phyloP scores from a whole-genome alignment of 192 early-diverging fungal species.

The Coemansia sp. region DNA sequence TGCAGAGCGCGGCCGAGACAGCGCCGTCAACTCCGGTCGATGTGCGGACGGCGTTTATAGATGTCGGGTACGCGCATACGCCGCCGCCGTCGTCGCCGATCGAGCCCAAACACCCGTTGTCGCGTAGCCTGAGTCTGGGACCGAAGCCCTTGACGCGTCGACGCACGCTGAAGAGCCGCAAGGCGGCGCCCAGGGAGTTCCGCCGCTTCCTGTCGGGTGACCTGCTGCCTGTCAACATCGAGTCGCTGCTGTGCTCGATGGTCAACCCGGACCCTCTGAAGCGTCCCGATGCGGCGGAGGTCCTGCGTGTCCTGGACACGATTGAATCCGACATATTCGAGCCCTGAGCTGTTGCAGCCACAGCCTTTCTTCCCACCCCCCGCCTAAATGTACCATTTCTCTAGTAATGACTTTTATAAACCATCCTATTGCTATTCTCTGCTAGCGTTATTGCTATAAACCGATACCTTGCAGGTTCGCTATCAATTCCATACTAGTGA shows the following conservation, averaged over 20 bases:
- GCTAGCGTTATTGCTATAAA: no score
- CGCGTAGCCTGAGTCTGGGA: conserved; percentile 25
- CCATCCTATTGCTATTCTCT: no score
- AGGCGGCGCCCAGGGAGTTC: conserved; percentile 29
- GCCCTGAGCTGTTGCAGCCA: not conserved
- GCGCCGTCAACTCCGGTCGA: conserved; percentile 9
- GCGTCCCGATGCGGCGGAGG: conserved; percentile 36
- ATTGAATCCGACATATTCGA: conserved; percentile 46
- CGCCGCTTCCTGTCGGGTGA: conserved; percentile 40
- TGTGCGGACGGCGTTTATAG: not conserved
- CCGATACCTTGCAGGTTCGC: not conserved
- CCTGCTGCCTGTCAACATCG: conserved; percentile 25
- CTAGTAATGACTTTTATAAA: no score
- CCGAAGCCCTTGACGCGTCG: conserved; percentile 20
- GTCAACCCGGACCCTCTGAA: conserved; percentile 25
- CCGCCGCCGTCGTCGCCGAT: not conserved
- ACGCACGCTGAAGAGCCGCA: conserved; percentile 35
- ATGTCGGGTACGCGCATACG: not conserved
- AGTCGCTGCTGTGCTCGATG: conserved; percentile 35
- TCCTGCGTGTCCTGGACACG: conserved; percentile 27
- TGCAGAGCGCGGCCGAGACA: conserved; percentile 7
- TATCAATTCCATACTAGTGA: conserved; percentile 48
- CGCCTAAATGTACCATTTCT: not conserved
- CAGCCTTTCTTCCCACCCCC: not conserved
- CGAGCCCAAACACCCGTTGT: conserved; percentile 1